Evolutionary conservation across 192 early-diverging fungal species (phyloP).

Genomic region (Backusella sp.): DNA sequence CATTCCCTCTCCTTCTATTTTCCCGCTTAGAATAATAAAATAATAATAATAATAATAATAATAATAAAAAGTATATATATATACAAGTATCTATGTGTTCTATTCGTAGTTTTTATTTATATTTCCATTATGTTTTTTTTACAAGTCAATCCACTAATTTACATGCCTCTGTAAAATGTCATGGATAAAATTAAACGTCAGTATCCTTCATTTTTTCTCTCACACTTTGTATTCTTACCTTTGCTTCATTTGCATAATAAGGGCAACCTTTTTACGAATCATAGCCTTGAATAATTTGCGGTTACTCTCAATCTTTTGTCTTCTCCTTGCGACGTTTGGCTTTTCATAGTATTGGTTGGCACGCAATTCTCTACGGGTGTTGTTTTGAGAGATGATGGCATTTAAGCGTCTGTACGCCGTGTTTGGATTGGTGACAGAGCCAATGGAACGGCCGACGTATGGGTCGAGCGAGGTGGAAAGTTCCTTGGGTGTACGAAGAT

Average conservation of each 20-base stretch:
- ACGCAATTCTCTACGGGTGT: constrained; percentile 54
- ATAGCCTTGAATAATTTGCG: constrained; percentile 56
- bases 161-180: constrained; percentile 21
- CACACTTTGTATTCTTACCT: constrained; percentile 22
- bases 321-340: constrained; percentile 61
- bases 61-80: neutral
- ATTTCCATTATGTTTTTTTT: constrained; percentile 1
- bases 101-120: neutral
- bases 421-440: constrained; percentile 37
- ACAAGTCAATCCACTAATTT: neutral
- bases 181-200: neutral
- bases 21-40: neutral
- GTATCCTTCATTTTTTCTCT: neutral
- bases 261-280: constrained; percentile 60
- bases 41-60: neutral
- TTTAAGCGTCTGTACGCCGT: constrained; percentile 56
- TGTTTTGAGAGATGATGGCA: constrained; percentile 54
- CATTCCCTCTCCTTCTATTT: neutral
- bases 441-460: constrained; percentile 53
- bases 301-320: constrained; percentile 52
- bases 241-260: constrained; percentile 65
- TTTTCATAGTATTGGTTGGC: constrained; percentile 65
- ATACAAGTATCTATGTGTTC: too few species aligned
- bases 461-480: constrained; percentile 35
- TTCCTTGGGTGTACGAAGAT: constrained; percentile 19